These are phyloP conservation scores for Plantago major DNA, from an alignment of 257 asterid species.

Conservation along the genomic window DNA sequence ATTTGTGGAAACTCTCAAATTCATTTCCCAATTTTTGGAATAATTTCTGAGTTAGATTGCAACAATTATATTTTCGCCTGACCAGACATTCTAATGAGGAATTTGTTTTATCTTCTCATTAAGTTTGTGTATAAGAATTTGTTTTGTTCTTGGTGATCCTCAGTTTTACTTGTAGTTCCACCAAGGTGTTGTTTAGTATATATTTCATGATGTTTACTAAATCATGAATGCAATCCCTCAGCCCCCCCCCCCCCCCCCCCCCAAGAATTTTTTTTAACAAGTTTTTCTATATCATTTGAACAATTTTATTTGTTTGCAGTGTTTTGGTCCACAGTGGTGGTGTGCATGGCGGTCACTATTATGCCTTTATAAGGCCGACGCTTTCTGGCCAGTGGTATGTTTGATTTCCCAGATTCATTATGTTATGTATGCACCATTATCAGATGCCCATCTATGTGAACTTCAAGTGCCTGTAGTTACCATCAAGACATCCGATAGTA, in stretches of 20 bases:
- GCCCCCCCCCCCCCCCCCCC: no score
- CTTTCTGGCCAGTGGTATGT: slow-evolving; percentile 45
- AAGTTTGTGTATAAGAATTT: slow-evolving; percentile 14
- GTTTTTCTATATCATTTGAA: slow-evolving; percentile 6
- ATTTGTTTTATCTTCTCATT: slow-evolving; percentile 8
- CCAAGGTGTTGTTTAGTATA: slow-evolving; percentile 3
- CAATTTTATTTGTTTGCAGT: slow-evolving; percentile 29
- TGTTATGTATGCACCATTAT: not conserved
- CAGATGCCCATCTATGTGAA: not conserved
- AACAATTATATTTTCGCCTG: slow-evolving; percentile 1
- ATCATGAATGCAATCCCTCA: no score
- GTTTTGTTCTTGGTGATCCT: slow-evolving; percentile 5
- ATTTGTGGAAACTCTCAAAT: slow-evolving; percentile 1
- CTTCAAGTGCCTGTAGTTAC: not conserved
- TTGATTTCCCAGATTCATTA: slow-evolving; percentile 16
- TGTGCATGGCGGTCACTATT: slow-evolving; percentile 50
- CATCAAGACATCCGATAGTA: not conserved
- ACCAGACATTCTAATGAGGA: not conserved
- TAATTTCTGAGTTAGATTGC: slow-evolving; percentile 8
- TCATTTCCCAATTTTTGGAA: slow-evolving; percentile 1
- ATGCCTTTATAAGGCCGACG: slow-evolving; percentile 43
- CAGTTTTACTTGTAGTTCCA: slow-evolving; percentile 5
- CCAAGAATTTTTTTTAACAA: no score
- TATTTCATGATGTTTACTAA: slow-evolving; percentile 6
- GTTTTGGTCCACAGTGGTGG: slow-evolving; percentile 58